phyloP scores from a whole-genome alignment of 2,329 filamentous ascomycete genomes.

The Trichoderma koningiopsis region DNA sequence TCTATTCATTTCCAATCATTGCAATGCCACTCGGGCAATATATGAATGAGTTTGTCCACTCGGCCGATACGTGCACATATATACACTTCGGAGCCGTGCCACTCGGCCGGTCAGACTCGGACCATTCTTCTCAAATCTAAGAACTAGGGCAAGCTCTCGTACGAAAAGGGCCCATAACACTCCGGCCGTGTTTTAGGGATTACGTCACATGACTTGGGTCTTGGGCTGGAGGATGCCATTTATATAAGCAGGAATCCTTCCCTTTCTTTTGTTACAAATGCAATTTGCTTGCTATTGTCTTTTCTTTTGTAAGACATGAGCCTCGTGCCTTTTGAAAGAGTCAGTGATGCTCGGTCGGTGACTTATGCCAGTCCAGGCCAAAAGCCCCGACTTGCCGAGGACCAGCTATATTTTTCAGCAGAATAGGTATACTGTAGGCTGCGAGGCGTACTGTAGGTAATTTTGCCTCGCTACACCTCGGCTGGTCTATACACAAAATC shows the following conservation, averaged over 20 bases:
- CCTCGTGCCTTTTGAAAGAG: background rate
- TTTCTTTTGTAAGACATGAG: background rate
- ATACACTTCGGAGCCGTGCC: slow-evolving; percentile 27
- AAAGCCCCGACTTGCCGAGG: background rate
- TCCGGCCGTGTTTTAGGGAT: background rate
- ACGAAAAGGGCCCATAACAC: background rate
- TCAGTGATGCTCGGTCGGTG: background rate
- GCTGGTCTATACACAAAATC: background rate
- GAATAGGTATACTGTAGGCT: too few relatives aligned
- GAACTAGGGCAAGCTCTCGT: too few relatives aligned
- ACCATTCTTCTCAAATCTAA: too few relatives aligned
- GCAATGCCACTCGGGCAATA: background rate
- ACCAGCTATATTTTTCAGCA: background rate
- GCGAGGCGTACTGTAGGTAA: too few relatives aligned
- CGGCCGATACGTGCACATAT: slow-evolving; percentile 31
- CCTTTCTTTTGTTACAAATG: background rate
- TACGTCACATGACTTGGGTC: background rate
- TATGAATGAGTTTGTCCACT: slow-evolving; percentile 22
- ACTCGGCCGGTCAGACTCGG: slow-evolving; percentile 9
- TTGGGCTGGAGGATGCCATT: background rate
- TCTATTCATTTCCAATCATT: background rate
- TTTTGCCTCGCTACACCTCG: background rate
- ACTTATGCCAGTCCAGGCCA: background rate
- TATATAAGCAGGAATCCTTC: background rate
- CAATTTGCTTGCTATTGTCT: background rate